phyloP scores from a whole-genome alignment of 176 grass and related monocot species.

The Zoysia japonica region DNA sequence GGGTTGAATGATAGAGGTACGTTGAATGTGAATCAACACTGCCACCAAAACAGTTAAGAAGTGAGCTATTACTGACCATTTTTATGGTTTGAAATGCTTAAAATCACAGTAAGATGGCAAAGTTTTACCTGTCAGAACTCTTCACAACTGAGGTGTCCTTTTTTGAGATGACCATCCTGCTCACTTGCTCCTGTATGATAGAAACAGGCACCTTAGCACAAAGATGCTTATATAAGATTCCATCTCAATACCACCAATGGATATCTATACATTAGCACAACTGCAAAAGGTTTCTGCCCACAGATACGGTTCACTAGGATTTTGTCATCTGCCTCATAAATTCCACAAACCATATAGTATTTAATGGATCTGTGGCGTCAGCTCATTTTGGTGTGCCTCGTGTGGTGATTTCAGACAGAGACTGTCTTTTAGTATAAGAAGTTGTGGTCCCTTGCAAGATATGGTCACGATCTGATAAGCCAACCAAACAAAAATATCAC shows the following conservation, averaged over 20 bases:
- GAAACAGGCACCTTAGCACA: constrained; percentile 23
- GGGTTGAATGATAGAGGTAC: constrained; percentile 27
- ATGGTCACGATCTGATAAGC: constrained; percentile 24
- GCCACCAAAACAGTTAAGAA: neutral
- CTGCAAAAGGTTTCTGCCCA: constrained; percentile 22
- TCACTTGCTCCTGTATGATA: constrained; percentile 29
- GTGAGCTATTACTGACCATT: neutral
- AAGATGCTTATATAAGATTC: neutral
- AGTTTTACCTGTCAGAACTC: constrained; percentile 47
- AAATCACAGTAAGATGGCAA: constrained; percentile 33
- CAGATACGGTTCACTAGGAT: constrained; percentile 1
- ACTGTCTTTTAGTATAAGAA: constrained; percentile 6
- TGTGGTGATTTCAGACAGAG: constrained; percentile 13
- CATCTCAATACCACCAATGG: constrained; percentile 2
- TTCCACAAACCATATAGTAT: neutral
- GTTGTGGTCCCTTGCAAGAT: constrained; percentile 34
- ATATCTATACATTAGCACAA: neutral
- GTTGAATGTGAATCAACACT: constrained; percentile 17
- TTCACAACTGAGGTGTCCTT: constrained; percentile 27
- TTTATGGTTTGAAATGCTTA: constrained; percentile 28
- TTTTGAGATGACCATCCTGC: neutral
- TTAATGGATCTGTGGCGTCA: neutral
- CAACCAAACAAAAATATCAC: constrained; percentile 33
- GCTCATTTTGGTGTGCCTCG: neutral
- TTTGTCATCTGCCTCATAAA: neutral